Percentiles rank a stretch among this genome's conserved stretches.
These are phyloP conservation scores for Avena eriantha DNA, from an alignment of 176 grass and related monocot genomes.

Conservation along the genomic window DNA sequence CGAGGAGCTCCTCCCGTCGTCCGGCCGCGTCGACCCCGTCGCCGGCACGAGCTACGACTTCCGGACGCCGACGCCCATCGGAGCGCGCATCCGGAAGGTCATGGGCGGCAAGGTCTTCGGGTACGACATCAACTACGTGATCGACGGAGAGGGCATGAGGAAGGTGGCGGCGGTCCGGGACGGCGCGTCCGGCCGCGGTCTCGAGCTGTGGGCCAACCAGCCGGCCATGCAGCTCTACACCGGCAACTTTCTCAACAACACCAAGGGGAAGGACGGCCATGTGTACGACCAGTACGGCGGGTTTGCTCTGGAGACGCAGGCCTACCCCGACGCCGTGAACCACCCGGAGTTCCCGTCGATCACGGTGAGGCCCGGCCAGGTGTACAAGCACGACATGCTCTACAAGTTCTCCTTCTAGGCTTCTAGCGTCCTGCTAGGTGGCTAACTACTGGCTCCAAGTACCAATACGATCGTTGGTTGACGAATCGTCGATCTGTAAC, in stretches of 20 bases:
- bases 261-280: conserved; percentile 58
- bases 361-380: conserved; percentile 58
- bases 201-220: conserved; percentile 80
- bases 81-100: conserved; percentile 60
- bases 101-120: conserved; percentile 43
- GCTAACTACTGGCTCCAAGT: not conserved
- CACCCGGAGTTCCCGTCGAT: conserved; percentile 74
- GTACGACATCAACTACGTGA: conserved; percentile 75
- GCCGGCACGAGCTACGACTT: conserved; percentile 70
- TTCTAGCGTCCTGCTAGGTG: not conserved
- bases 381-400: conserved; percentile 72
- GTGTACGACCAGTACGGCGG: conserved; percentile 51
- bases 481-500: too few relatives aligned
- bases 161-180: conserved; percentile 57
- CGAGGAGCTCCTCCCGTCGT: conserved; percentile 58
- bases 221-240: conserved; percentile 76
- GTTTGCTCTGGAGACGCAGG: conserved; percentile 77
- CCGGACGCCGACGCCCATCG: conserved; percentile 42
- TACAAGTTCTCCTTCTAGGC: conserved; percentile 65
- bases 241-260: conserved; percentile 51
- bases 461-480: too few relatives aligned
- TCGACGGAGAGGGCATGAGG: conserved; percentile 51
- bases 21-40: conserved; percentile 53
- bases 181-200: conserved; percentile 42
- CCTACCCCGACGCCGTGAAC: conserved; percentile 77